Percentiles rank a stretch among this genome's conserved stretches.
phyloP scores from a whole-genome alignment of 2,329 filamentous ascomycete species.

The Aspergillaceae sp. region DNA sequence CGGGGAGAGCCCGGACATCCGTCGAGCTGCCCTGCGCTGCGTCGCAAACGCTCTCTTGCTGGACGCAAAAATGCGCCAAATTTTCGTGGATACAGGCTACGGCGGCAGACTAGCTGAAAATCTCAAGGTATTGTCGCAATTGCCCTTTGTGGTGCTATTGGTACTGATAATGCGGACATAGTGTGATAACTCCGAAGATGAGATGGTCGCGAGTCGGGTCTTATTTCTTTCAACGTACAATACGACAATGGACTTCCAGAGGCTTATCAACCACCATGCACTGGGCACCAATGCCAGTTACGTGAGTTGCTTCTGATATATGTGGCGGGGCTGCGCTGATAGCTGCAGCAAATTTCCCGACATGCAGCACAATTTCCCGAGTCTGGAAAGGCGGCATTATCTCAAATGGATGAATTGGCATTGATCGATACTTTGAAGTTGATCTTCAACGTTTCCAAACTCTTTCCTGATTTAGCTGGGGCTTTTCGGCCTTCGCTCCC shows the following conservation, averaged over 20 bases:
- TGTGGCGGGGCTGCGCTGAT: constrained; percentile 10
- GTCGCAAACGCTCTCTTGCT: constrained; percentile 78
- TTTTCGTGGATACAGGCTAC: constrained; percentile 62
- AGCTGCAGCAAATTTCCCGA: constrained; percentile 52
- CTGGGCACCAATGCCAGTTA: constrained; percentile 60
- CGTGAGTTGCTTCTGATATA: constrained; percentile 16
- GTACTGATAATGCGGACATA: constrained; percentile 15
- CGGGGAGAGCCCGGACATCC: constrained; percentile 52
- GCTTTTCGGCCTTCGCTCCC: constrained; percentile 61
- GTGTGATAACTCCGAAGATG: constrained; percentile 68
- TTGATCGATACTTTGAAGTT: constrained; percentile 78
- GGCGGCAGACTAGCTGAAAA: constrained; percentile 59
- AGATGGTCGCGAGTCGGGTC: constrained; percentile 74
- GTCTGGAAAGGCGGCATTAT: constrained; percentile 24
- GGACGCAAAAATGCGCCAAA: constrained; percentile 57
- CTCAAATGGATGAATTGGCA: constrained; percentile 62
- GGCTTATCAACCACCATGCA: constrained; percentile 56
- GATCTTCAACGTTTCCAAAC: constrained; percentile 78
- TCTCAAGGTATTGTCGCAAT: constrained; percentile 46
- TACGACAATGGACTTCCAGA: constrained; percentile 57
- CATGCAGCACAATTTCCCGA: constrained; percentile 55
- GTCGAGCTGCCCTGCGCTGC: constrained; percentile 69
- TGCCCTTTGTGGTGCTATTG: neutral
- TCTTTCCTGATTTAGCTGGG: constrained; percentile 53
- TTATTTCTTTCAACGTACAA: constrained; percentile 74